Evolutionary conservation across 805 yeast genomes (phyloP), one percentile per base, ranked within the genome.

Genomic region (Candida gorgasii): DNA sequence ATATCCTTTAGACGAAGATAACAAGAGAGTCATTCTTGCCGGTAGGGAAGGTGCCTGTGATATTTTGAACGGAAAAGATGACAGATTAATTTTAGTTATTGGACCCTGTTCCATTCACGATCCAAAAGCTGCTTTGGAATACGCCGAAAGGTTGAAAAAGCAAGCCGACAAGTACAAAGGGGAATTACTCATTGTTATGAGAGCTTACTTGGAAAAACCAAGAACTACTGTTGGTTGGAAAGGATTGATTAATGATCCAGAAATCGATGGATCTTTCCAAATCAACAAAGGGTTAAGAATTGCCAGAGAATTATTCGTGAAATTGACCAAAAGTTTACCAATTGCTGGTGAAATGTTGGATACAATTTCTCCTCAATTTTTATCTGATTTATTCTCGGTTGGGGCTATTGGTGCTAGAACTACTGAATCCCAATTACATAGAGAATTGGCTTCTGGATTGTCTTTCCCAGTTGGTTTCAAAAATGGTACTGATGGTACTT

Each of bases 401-500:
- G 99, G 99, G 59, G 99, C 99, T 47, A 90, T 92, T 68, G 99
- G 99, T 61, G 99, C 99, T 44, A 84, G 99, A 75, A 92, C 99
- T 45, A 92, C 99, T 36, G 99, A 92, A 72, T 92, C 97, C 33
- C 99, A 92, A 69, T 79, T 92, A 47, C 99, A 92, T 73, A 84
- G 99, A 70, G 99, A 92, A 71, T 80, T 92, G 56, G 95, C 98
- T 15, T 90, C 97, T 7, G 99, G 99, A 41, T 76, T 93, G 48
- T 87, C 96, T n/a, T 92, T 92, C 92, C 99, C 99, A 45, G 82
- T 92, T 44, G 99, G 99, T 39, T 92, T 92, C 85, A 92, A 92
- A 73, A 92, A 92, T 65, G 99, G 98, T 67, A 92, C 99, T 31
- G 99, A 92, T 64, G 99, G 99, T 61, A 77, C 93, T 39, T 73